These are phyloP conservation scores for Theileria sp. DNA, from an alignment of 169 alveolate genomes.

Conservation along the genomic window DNA sequence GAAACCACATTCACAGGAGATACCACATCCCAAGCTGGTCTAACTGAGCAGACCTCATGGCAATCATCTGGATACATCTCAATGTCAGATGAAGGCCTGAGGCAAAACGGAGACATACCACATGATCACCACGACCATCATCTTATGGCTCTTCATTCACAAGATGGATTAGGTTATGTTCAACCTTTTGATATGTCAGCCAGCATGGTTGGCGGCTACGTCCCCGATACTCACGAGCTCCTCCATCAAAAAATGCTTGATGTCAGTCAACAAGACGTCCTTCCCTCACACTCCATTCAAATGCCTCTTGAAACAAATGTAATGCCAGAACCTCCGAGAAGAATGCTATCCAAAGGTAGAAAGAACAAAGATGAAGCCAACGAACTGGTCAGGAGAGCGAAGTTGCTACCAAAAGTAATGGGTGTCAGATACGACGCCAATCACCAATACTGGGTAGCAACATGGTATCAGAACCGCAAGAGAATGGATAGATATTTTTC, in stretches of 20 bases:
- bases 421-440: conserved; percentile 80
- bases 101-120: conserved; percentile 49
- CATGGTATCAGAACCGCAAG: conserved; percentile 77
- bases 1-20: conserved; percentile 28
- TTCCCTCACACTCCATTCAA: conserved; percentile 44
- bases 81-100: conserved; percentile 43
- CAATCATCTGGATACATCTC: conserved; percentile 27
- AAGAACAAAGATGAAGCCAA: conserved; percentile 67
- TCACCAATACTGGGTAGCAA: conserved; percentile 78
- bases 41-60: conserved; percentile 54
- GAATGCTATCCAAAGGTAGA: conserved; percentile 56
- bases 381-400: conserved; percentile 70
- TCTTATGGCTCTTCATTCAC: conserved; percentile 15
- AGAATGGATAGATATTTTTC: conserved; percentile 75
- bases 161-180: conserved; percentile 1
- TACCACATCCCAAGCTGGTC: conserved; percentile 26
- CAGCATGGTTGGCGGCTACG: conserved; percentile 49
- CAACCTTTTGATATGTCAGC: conserved; percentile 42
- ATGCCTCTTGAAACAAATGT: conserved; percentile 31
- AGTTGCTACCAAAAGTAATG: conserved; percentile 72
- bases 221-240: conserved; percentile 18
- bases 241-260: conserved; percentile 44
- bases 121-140: conserved; percentile 42
- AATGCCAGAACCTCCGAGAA: conserved; percentile 45
- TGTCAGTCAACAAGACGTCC: conserved; percentile 37